Percentiles rank a stretch among this genome's conserved stretches.
These are phyloP conservation scores for Cornus florida DNA, from an alignment of 148 eudicot species.

Conservation along the genomic window DNA sequence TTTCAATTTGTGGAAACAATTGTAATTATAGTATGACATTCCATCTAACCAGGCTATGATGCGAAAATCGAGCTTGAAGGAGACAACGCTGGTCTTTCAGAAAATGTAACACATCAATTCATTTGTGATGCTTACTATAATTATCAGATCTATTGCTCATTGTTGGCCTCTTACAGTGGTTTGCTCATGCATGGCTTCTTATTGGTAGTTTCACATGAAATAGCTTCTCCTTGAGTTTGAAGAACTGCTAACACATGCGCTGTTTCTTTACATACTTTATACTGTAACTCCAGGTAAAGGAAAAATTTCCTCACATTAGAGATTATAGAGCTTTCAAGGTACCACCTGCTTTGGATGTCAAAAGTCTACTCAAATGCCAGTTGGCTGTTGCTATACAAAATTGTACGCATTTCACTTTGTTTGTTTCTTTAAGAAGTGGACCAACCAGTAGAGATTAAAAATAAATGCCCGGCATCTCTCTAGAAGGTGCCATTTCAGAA, in stretches of 20 bases:
- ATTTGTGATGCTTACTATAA: conserved; percentile 2
- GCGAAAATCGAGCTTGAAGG: conserved; percentile 63
- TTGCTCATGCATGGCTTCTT: not conserved
- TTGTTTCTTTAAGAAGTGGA: not conserved
- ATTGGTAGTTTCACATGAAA: not conserved
- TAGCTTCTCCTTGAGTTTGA: not conserved
- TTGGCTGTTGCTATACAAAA: conserved; percentile 66
- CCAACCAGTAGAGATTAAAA: not conserved
- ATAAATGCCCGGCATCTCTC: not conserved
- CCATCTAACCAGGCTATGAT: conserved; percentile 63
- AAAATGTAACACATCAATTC: conserved; percentile 40
- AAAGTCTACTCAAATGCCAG: conserved; percentile 70
- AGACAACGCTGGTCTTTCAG: conserved; percentile 54
- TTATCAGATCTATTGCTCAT: not conserved
- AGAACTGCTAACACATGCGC: not conserved
- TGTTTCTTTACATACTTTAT: not conserved
- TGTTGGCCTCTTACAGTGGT: not conserved
- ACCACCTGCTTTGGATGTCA: conserved; percentile 55
- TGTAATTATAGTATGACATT: conserved; percentile 13
- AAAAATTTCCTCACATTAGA: conserved; percentile 87
- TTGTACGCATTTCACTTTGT: conserved; percentile 46
- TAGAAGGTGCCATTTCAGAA: not conserved
- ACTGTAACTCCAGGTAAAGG: conserved; percentile 52
- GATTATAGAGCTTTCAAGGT: conserved; percentile 58
- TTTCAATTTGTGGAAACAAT: not conserved